Conservation (phyloP, 176 grass and related monocot species). For the Rhipidocladum racemiflorum region DNA sequence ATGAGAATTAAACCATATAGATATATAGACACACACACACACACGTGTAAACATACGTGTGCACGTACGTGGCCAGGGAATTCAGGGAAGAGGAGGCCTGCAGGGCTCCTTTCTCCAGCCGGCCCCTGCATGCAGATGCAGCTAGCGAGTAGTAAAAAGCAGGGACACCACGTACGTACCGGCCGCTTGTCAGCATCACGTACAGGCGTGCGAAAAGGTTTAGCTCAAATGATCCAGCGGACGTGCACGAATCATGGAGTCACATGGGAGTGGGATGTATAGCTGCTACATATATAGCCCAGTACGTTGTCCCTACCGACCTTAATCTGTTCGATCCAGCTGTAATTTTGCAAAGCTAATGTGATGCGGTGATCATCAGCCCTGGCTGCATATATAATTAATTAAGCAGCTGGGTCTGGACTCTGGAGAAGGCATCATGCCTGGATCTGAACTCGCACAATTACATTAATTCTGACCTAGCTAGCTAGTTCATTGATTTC, state of each 20-base stretch:
- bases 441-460: not conserved
- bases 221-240: not conserved
- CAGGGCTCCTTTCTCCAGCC: constrained; percentile 31
- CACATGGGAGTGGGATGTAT: not conserved
- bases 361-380: not conserved
- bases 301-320: not conserved
- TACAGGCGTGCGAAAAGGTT: constrained; percentile 57
- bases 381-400: not conserved
- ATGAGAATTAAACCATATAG: not conserved
- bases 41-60: not conserved
- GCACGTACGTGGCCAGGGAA: constrained; percentile 45
- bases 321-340: not conserved
- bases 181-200: not conserved
- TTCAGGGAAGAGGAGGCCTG: constrained; percentile 50
- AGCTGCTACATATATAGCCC: not conserved
- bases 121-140: constrained; percentile 30
- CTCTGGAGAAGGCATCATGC: not conserved
- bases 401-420: no score
- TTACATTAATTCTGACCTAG: not conserved
- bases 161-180: not conserved
- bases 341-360: not conserved
- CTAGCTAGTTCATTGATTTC: not conserved
- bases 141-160: not conserved
- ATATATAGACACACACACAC: no score
- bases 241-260: constrained; percentile 12